Base-by-base conservation (phyloP, 306 rosid species). In the Quercus bicolor region DNA sequence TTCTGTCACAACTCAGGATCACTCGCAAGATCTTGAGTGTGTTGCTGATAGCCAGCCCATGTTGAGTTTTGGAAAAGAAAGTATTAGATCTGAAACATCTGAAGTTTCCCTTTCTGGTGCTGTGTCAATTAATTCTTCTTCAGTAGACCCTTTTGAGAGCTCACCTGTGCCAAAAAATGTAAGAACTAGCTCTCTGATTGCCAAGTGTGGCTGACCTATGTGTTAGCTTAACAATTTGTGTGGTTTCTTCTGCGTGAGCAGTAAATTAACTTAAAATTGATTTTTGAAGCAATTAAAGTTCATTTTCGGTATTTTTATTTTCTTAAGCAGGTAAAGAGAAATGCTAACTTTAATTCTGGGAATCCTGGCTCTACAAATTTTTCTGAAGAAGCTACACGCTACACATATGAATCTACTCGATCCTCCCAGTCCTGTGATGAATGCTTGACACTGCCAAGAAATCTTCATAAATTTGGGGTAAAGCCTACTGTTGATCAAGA, bases 41-140 rank as follows among this genome's bases (percentile, higher is more conserved):
- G 77, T 69, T 80, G 76, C 87, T 76, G 85, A 72, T 74, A 79
- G 57, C 77, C 86, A 78, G 76, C 74, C 59, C 37, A 74, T 74
- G 59, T 79, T 48, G 19, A 68, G 80, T 53, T 64, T 72, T 20
- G 76, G 78, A 73, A 80, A 81, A 57, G 87, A 80, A 68, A 61
- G 72, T 79, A 45, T 54, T 18, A 85, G 64, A 77, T 77, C 88
- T 6, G 87, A 84, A 79, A 78, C 74, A 73, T 84, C 86, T 29
- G 91, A 85, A 28, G 83, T 83, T 80, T 87, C 97, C 52, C 79
- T 86, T 83, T 84, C 90, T 74, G 82, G 79, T 71, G 86, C 85
- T 57, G 84, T 87, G 62, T 88, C 94, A 55, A 73, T 91, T 74
- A 83, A 83, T 75, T 84, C 82, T 77, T 89, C 93, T 65, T 79